Conservation (phyloP, 805 yeast species). For the Kodamaea hsintzibuensis region DNA sequence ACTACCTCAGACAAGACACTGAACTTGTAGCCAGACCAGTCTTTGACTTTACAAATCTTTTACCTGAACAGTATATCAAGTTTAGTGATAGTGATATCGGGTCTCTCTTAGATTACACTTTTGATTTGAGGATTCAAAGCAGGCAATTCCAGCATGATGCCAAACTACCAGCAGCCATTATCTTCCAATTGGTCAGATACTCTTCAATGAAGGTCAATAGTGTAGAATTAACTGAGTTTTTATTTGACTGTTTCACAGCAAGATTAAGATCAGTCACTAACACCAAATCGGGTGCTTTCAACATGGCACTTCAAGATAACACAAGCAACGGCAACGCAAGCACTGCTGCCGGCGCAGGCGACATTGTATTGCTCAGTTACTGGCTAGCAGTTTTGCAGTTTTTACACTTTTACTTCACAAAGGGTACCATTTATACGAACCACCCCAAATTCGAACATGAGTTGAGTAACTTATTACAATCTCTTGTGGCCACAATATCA, state of each 20-base stretch:
- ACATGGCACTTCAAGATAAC: constrained; percentile 34
- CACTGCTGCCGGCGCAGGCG: constrained; percentile 46
- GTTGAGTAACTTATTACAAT: constrained; percentile 52
- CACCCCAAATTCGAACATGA: constrained; percentile 66
- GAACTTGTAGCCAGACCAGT: constrained; percentile 29
- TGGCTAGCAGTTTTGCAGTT: constrained; percentile 86
- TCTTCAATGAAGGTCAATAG: constrained; percentile 61
- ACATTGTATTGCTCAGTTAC: constrained; percentile 72
- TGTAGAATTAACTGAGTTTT: constrained; percentile 54
- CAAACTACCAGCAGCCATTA: constrained; percentile 64
- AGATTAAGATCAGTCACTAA: constrained; percentile 61
- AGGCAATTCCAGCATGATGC: constrained; percentile 44
- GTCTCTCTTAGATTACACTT: constrained; percentile 47
- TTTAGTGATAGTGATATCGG: constrained; percentile 62
- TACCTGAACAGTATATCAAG: constrained; percentile 60
- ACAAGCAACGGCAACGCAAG: constrained; percentile 8
- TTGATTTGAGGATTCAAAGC: constrained; percentile 43
- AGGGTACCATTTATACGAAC: constrained; percentile 56
- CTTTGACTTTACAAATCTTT: constrained; percentile 57
- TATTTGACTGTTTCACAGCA: constrained; percentile 60
- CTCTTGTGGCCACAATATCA: constrained; percentile 63
- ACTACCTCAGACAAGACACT: constrained; percentile 28
- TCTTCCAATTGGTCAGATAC: constrained; percentile 70
- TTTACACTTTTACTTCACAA: constrained; percentile 71
- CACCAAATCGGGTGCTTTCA: constrained; percentile 59